phyloP scores from a whole-genome alignment of 768 basidiomycete species.

The Dioszegia aurantiaca region DNA sequence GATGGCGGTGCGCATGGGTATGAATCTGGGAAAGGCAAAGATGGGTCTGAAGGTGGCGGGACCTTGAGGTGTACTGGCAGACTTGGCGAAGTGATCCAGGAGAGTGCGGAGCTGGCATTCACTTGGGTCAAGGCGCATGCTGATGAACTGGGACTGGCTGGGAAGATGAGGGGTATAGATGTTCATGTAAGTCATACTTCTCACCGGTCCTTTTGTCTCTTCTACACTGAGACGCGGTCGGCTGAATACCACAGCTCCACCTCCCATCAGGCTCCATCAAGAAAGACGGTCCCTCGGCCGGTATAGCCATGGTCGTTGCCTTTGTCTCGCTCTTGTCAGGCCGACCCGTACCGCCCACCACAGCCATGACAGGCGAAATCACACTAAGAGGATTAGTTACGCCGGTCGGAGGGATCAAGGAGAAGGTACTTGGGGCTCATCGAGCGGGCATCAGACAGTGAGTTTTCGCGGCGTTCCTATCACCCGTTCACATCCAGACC shows the following conservation, averaged over 20 bases:
- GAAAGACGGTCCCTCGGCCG: constrained; percentile 91
- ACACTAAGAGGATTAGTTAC: constrained; percentile 55
- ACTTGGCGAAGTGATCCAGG: constrained; percentile 86
- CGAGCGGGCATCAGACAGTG: constrained; percentile 67
- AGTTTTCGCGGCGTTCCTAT: too few species aligned
- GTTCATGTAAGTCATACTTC: constrained; percentile 58
- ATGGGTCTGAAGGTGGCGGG: constrained; percentile 58
- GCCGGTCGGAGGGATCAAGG: constrained; percentile 77
- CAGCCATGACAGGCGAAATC: constrained; percentile 92
- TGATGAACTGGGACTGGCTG: constrained; percentile 44
- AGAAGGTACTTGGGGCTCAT: constrained; percentile 80
- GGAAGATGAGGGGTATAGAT: constrained; percentile 68
- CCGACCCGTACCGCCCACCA: constrained; percentile 65
- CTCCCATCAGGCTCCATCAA: constrained; percentile 84
- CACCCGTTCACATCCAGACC: too few species aligned
- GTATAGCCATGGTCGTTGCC: constrained; percentile 83
- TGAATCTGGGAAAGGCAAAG: background rate
- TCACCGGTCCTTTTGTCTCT: background rate
- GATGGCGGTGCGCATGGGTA: too few species aligned
- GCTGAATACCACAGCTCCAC: constrained; percentile 58
- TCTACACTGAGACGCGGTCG: background rate
- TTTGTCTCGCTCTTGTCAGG: constrained; percentile 81
- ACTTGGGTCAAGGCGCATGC: constrained; percentile 84
- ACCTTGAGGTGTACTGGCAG: constrained; percentile 74
- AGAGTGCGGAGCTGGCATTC: constrained; percentile 82